Base-by-base conservation (phyloP, 176 grass and related monocot species). In the Puya raimondii region DNA sequence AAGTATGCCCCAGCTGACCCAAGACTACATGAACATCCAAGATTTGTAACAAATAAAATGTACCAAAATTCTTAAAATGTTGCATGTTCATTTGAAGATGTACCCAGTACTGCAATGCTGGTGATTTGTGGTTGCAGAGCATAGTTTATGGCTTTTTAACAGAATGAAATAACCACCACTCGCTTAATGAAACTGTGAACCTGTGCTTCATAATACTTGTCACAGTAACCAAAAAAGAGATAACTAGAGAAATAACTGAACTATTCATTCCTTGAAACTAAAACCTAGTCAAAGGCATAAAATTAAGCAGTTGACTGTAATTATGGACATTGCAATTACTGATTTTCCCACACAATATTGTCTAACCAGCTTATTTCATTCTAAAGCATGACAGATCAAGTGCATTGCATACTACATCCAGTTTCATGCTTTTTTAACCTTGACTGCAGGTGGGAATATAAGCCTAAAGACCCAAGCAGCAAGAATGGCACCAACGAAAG, bases 391-490 rank as follows among this genome's bases (percentile, higher is more conserved):
- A 61, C 12, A 61, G 15, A 61, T 18, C 16, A 61, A 9, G 17
- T 61, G 21, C 21, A 61, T 61, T 20, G 7, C 21, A 61, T 61
- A 61, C 56, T 61, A 18, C 56, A 61, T 22, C n/a, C 14, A 10
- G 23, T 9, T 65, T 64, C 48, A 91, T 68, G 88, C 85, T 75
- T 91, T 96, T 70, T 91, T 96, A 59, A 74, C 70, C 66, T 96
- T 92, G 53, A 82, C 73, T 25, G 82, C 73, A 4, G 83, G 73
- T 61, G 80, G 73, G 57, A 87, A 92, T 17, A 96, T 1, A 23
- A 80, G 53, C 71, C 69, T 88, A 77, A 96, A 96, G 65, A 71
- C 83, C 76, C 79, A 89, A 23, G 86, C 93, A 63, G 93, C 93
- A 65, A 88, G 67, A 79, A 92, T 75, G 49, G 88, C 86, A 48